Base-by-base conservation (phyloP, 768 basidiomycete genomes). In the Coprinellus aureogranulatus region DNA sequence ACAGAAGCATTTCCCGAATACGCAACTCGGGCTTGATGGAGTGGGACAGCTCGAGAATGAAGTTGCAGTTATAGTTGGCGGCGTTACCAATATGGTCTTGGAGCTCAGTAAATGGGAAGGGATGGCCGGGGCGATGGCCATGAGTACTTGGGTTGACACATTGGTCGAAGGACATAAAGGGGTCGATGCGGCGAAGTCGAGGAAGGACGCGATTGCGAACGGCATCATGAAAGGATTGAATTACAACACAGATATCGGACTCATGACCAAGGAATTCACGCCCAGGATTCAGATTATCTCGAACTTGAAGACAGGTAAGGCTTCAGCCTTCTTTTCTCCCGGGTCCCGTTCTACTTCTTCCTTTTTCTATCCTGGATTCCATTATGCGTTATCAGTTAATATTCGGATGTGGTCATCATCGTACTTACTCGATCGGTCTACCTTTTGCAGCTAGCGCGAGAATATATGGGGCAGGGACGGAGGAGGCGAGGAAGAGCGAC, bases 41-140 rank as follows among this genome's bases (percentile, higher is more conserved):
- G 66, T 82, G 11, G 81, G 79, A 11, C 72, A 77, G 40, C 66
- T 69, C 18, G 82, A 83, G 31, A 67, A 68, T n/a, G 81, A 84
- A 63, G 74, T 76, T 44, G 77, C 80, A 11, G 65, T 78, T 49
- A 67, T 82, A 57, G 76, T 83, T 9, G 80, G 80, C 20, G 82
- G 81, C 11, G 68, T 81, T 42, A 81, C 82, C 57, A 80, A 82
- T 61, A 78, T 81, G 80, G 70, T 80, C 22, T 64, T 83, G 59
- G 80, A 81, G 66, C 75, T 81, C 70, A 82, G 80, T 65, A 78
- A 75, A 66, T 81, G 80, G 81, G 80, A 82, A 55, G 77, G 77
- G 8, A 81, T 82, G 79, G 77, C 81, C 3, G 79, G 79, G 5
- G 81, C 73, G 27, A 81, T 82, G 80, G 76, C 81, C 40, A 79